Conservation (phyloP, 345 rosid species). For the Hibiscus syriacus region DNA sequence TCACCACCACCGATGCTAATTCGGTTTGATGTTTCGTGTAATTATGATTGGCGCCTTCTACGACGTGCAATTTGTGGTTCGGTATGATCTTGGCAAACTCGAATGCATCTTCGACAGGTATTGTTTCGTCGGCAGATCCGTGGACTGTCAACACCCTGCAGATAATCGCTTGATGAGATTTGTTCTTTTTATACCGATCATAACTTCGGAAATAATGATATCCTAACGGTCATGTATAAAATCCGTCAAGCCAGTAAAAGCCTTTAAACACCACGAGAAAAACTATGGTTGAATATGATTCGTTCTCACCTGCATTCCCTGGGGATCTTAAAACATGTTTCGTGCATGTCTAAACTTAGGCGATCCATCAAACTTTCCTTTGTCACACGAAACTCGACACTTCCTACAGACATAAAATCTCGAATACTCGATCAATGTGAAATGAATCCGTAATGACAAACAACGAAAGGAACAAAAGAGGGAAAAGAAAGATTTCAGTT, state of each 20-base stretch:
- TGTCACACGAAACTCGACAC: conserved; percentile 42
- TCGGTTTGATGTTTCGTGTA: conserved; percentile 52
- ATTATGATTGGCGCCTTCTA: conserved; percentile 61
- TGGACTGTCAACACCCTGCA: conserved; percentile 72
- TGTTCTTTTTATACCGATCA: background rate
- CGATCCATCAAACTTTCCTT: conserved; percentile 68
- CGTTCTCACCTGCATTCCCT: conserved; percentile 59
- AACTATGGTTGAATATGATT: background rate
- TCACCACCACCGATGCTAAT: conserved; percentile 36
- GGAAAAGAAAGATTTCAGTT: too few relatives aligned
- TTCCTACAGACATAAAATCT: conserved; percentile 28
- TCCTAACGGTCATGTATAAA: background rate
- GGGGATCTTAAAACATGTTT: conserved; percentile 54
- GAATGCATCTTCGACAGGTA: conserved; percentile 55
- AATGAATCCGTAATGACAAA: background rate
- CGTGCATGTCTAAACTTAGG: conserved; percentile 52
- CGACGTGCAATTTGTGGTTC: conserved; percentile 51
- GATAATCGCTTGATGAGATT: background rate
- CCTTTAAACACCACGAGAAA: background rate
- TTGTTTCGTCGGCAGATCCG: conserved; percentile 53
- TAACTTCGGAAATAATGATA: background rate
- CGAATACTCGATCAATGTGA: background rate
- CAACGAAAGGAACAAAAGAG: too few relatives aligned
- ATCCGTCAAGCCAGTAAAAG: background rate
- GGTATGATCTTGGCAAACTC: conserved; percentile 65